Evolutionary conservation across 2,329 filamentous ascomycete genomes (phyloP).

Genomic region (Arthroderma uncinatum): DNA sequence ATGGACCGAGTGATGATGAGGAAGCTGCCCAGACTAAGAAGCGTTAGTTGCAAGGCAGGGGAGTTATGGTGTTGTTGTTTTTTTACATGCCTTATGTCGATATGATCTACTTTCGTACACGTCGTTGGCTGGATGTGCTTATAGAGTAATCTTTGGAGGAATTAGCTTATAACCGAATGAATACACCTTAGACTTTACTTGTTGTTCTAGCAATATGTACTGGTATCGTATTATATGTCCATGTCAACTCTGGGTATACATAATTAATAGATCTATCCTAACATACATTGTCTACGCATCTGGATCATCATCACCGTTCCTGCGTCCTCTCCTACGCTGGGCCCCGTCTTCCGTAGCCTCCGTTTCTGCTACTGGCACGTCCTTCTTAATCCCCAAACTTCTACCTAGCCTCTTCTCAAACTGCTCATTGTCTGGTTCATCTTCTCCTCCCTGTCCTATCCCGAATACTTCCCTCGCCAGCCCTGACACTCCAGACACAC

Average conservation of each 20-base stretch:
- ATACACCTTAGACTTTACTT: background rate
- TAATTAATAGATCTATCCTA: background rate
- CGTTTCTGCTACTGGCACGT: background rate
- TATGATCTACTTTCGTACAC: background rate
- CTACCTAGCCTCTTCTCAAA: constrained; percentile 50
- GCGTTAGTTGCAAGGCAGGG: constrained; percentile 4
- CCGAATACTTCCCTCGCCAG: constrained; percentile 52
- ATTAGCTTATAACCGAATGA: background rate
- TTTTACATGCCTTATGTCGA: background rate
- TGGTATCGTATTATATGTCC: background rate
- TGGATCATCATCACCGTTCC: constrained; percentile 5
- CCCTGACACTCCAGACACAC: constrained; percentile 60
- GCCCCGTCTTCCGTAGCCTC: background rate
- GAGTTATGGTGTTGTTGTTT: constrained; percentile 6
- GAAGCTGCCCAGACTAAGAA: constrained; percentile 19
- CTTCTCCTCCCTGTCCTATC: constrained; percentile 17
- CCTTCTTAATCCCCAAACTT: constrained; percentile 46
- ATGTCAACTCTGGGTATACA: background rate
- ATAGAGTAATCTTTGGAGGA: background rate
- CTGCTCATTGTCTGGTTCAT: constrained; percentile 31
- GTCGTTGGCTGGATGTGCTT: background rate
- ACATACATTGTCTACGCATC: background rate
- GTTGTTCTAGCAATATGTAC: background rate
- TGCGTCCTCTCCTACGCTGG: background rate
- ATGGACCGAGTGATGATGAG: constrained; percentile 27